Base-by-base conservation (phyloP, 73 alveolate genomes). In the Paramecium biaurelia region DNA sequence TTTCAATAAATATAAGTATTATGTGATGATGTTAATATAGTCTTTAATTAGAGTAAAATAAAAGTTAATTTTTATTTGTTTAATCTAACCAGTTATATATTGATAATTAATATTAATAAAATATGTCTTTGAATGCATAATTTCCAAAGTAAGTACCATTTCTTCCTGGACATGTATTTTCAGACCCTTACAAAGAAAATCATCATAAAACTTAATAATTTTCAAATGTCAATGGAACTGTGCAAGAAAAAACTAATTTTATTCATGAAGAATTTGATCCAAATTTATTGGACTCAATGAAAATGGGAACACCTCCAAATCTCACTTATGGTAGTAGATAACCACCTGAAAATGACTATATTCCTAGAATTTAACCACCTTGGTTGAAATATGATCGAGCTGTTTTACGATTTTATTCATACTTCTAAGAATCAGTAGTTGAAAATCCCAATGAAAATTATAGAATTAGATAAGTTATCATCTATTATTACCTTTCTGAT, bases 401-500 rank as follows among this genome's bases (percentile, higher is more conserved):
- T 86, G 99, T 98, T 18, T 93, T 98, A 38, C 95, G 96, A 87
- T 98, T 98, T 92, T 92, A 92, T 41, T 99, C 97, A 67, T 98
- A 97, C 89, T 98, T 98, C 96, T 85, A 93, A 89, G 99, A 97
- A 94, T 96, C 98, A 59, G 99, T 97, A 32, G 98, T 94, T 8
- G 98, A 97, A 92, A 94, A 92, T 70, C 98, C 99, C 42, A 93
- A 76, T 92, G 99, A 96, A 88, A 96, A 95, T 70, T 97, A 92
- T 93, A 88, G 99, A 47, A 94, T 96, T 37, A 84, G 99, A 85
- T 95, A 94, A 93, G 95, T 98, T 89, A 93, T 95, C 85, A 92
- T 98, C 92, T 95, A 94, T 94, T 97, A 97, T 96, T 96, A 98
- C 92, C 95, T 98, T 41, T 98, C 96, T 58, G 99, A 97, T 86